A percentile compares a stretch with the other conserved stretches of the same genome.
Evolutionary conservation across 208 protist species (phyloP).

Genomic region (Acanthamoeba rhysodes): DNA sequence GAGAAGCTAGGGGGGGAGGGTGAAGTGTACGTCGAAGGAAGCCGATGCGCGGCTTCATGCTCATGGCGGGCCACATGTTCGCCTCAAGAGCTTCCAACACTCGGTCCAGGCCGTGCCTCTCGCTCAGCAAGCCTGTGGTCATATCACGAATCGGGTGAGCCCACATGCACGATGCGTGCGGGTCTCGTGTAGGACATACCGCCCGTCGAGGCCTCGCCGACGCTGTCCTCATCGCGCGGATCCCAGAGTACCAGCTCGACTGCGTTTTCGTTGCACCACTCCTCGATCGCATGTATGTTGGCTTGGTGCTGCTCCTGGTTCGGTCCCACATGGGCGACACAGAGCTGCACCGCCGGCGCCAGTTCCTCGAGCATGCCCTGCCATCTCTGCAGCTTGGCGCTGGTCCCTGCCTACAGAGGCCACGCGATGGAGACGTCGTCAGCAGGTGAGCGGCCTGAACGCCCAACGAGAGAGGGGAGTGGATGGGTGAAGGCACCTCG

Average conservation of each 20-base stretch:
- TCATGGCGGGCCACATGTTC: conserved; percentile 62
- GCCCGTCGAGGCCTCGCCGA: not conserved
- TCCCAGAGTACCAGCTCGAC: conserved; percentile 7
- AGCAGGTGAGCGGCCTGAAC: not conserved
- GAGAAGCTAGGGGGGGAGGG: not conserved
- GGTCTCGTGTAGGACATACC: not conserved
- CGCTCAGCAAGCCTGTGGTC: not conserved
- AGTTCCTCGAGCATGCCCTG: not conserved
- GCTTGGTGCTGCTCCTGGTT: not conserved
- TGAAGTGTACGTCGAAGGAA: not conserved
- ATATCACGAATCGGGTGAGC: not conserved
- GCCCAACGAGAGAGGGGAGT: not conserved
- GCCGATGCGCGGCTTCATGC: conserved; percentile 44
- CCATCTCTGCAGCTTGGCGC: not conserved
- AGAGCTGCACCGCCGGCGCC: not conserved
- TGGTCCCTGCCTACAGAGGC: not conserved
- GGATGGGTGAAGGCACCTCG: not conserved
- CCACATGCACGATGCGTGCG: not conserved
- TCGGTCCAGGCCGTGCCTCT: conserved; percentile 25
- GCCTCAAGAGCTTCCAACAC: conserved; percentile 48
- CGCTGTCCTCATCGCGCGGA: not conserved
- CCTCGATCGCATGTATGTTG: not conserved
- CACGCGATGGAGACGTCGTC: not conserved
- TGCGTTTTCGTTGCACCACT: conserved; percentile 3
- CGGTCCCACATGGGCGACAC: not conserved